phyloP scores from a whole-genome alignment of 2,329 filamentous ascomycete species.

The Cytospora schulzeri region DNA sequence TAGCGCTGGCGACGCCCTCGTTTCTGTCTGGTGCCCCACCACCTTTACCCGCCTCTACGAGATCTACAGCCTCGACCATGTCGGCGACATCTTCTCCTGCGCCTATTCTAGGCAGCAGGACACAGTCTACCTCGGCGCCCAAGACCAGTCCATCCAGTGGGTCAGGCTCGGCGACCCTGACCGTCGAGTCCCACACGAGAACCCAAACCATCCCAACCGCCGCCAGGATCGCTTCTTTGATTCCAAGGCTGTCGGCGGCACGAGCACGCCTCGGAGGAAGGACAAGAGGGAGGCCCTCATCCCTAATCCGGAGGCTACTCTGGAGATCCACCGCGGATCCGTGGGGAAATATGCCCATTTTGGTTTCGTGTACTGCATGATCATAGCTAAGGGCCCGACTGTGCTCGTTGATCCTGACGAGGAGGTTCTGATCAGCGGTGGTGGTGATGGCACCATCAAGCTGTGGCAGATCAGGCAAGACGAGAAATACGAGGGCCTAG shows the following conservation, averaged over 20 bases:
- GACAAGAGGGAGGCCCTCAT: slow-evolving; percentile 60
- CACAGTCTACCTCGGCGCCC: slow-evolving; percentile 87
- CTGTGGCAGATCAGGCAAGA: slow-evolving; percentile 72
- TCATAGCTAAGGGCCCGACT: slow-evolving; percentile 72
- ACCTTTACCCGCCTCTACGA: slow-evolving; percentile 80
- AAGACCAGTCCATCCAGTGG: slow-evolving; percentile 97
- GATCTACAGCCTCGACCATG: slow-evolving; percentile 90
- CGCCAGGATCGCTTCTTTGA: slow-evolving; percentile 91
- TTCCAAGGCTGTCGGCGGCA: slow-evolving; percentile 81
- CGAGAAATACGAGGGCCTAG: slow-evolving; percentile 61
- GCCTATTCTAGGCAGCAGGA: slow-evolving; percentile 79
- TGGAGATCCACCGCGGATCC: slow-evolving; percentile 81
- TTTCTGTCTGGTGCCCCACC: slow-evolving; percentile 88
- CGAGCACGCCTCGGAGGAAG: slow-evolving; percentile 72
- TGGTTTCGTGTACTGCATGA: slow-evolving; percentile 96
- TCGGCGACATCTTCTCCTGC: slow-evolving; percentile 95
- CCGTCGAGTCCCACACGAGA: slow-evolving; percentile 60
- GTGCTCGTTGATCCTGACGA: slow-evolving; percentile 69
- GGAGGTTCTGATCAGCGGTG: slow-evolving; percentile 86
- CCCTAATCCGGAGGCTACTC: slow-evolving; percentile 55
- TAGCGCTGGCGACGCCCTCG: slow-evolving; percentile 87
- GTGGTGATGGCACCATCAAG: slow-evolving; percentile 92
- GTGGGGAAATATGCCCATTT: slow-evolving; percentile 90
- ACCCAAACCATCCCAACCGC: slow-evolving; percentile 71
- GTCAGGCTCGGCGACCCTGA: slow-evolving; percentile 70